Base-by-base conservation (phyloP, 163 green algal genomes). In the Coccomyxa subellipsoidea region DNA sequence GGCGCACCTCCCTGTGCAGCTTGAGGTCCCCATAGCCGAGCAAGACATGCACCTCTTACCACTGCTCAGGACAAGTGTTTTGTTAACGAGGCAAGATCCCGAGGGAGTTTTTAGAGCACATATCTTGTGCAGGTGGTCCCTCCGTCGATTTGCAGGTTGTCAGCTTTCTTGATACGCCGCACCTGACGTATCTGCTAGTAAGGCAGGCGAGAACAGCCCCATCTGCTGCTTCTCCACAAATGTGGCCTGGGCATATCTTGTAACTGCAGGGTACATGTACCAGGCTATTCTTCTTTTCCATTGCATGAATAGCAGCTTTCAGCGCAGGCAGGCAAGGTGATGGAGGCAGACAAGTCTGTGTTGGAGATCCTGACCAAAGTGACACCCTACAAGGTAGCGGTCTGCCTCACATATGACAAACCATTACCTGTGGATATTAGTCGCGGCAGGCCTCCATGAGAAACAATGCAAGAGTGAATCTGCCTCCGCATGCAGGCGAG, bases 321-420 rank as follows among this genome's bases (percentile, higher is more conserved):
- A 32, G 1, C 40, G 70, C 70, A 77, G 32, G 32, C 27, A 2
- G 70, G 76, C 35, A 32, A 77, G 78, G 54, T 82, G 54, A 66
- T 76, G 12, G 21, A 76, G 34, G 54, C 78, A 54, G 78, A 77
- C 8, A 34, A 59, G 54, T 25, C 9, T 7, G 10, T 76, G 32
- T 23, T 72, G 54, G n/a, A 38, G 32, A 31, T 82, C 38, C 54
- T 82, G 3, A 35, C 31, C 36, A 76, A 82, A 34, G 70, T 77
- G 31, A 40, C 32, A 8, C 70, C 70, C 27, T 77, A 47, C 70
- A 77, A 77, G 70, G 70, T 39, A 38, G 70, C 70, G 27, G 4
- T 39, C 4, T 23, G 8, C 4, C 9, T 34, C 10, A 1, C 25
- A 39, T 29, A 15, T 40, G 18, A 8, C 9, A n/a, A 39, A 31